Evolutionary conservation across 495 filamentous ascomycete species (phyloP), one percentile per base, ranked within the genome.

Genomic region (Penicillium samsonianum): DNA sequence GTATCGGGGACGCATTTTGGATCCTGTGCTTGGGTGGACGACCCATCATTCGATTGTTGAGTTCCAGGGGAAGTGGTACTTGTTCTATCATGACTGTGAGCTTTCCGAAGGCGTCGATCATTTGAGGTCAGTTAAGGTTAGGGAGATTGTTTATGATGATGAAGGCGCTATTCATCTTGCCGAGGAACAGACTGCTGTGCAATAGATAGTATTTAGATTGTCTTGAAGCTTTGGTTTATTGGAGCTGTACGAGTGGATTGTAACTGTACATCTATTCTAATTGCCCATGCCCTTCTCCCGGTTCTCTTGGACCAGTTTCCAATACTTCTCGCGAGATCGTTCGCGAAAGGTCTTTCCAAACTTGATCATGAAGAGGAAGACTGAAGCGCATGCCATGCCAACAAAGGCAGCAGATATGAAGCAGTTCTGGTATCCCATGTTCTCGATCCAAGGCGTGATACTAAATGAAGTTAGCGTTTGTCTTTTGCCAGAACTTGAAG

Each of bases 21-120:
- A 91, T 76, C 88, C 87, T 2, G 88, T 90, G 57, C 63, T 87
- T 4, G 87, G 88, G 5, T 91, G 88, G 88, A 91, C 88, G 44
- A 91, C 88, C 53, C 87, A 90, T 74, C 87, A 90, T 72, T 87
- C 83, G n/a, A 86, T 91, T 62, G 85, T 82, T 26, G 86, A 90
- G 77, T 88, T 85, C 63, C 61, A 81, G 72, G 86, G 79, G 5
- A 77, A 78, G 51, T 90, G 87, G 88, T 90, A 78, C 68, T 61
- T 91, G 53, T 90, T 90, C 64, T 84, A 90, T 70, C 87, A 90
- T 65, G 88, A 91, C 73, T 82, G 83, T 61, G 79, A 82, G 65
- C 64, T 89, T 23, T 84, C 81, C 20, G 62, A 69, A 8, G 86
- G 85, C 2, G 80, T 86, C 40, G 81, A 84, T 63, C 87, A 90